Conservation (phyloP, 768 basidiomycete genomes). For the Dioszegia crocea region DNA sequence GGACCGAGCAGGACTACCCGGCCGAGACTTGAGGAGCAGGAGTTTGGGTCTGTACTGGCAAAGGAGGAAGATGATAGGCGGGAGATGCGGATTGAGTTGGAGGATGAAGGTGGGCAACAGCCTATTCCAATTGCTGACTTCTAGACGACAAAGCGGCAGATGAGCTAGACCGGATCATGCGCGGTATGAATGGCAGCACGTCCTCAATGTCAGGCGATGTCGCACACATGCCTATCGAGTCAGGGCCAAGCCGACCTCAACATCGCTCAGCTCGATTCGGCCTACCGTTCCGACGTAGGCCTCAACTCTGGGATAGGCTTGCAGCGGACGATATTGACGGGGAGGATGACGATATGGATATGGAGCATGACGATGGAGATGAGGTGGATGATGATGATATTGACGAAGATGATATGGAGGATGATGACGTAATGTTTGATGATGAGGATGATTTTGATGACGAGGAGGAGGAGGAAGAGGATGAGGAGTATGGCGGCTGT, state of each 20-base stretch:
- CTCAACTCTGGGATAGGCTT: too few relatives aligned
- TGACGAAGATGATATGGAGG: constrained; percentile 19
- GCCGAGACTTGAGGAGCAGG: neutral
- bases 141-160: neutral
- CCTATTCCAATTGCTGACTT: constrained; percentile 3
- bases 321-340: neutral
- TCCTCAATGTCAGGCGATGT: too few relatives aligned
- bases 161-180: neutral
- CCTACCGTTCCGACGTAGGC: too few relatives aligned
- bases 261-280: too few relatives aligned
- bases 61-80: constrained; percentile 15
- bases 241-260: too few relatives aligned
- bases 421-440: constrained; percentile 5
- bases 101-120: neutral
- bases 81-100: constrained; percentile 12
- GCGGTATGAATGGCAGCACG: neutral
- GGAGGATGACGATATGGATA: constrained; percentile 2
- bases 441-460: constrained; percentile 20
- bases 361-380: constrained; percentile 11
- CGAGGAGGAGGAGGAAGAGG: constrained; percentile 6
- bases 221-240: too few relatives aligned
- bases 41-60: neutral
- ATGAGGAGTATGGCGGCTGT: neutral
- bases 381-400: constrained; percentile 6
- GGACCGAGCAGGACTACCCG: neutral